phyloP scores from a whole-genome alignment of 805 yeast genomes.

The Lipomyces sp. region DNA sequence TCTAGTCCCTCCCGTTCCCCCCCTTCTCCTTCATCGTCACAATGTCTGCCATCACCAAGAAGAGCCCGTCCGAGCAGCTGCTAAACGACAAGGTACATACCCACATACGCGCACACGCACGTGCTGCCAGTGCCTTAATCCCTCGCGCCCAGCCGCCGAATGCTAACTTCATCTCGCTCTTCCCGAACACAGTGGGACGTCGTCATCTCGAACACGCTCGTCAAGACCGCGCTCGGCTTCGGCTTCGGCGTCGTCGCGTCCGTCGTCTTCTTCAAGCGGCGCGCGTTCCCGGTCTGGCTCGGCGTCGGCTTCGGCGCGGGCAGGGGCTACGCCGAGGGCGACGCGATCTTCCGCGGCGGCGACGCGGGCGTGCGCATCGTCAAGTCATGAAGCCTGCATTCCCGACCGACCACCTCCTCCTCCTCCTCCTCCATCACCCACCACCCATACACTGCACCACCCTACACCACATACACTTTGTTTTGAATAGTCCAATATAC shows the following conservation, averaged over 20 bases:
- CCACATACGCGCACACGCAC: neutral
- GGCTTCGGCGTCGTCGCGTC: constrained; percentile 95
- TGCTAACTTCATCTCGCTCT: neutral
- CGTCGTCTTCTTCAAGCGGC: constrained; percentile 83
- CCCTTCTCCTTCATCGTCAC: neutral
- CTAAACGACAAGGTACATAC: constrained; percentile 40
- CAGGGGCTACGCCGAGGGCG: constrained; percentile 97
- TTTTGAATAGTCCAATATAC: neutral
- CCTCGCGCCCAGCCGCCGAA: neutral
- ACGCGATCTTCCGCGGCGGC: constrained; percentile 80
- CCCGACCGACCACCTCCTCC: too few species aligned
- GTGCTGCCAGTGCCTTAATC: neutral
- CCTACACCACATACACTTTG: neutral
- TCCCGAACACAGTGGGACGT: constrained; percentile 69
- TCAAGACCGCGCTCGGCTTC: constrained; percentile 92
- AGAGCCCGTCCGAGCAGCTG: constrained; percentile 36
- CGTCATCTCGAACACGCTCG: constrained; percentile 87
- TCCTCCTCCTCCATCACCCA: too few species aligned
- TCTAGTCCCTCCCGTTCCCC: neutral
- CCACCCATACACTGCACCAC: too few species aligned
- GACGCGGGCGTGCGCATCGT: constrained; percentile 29
- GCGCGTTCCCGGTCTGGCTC: constrained; percentile 96
- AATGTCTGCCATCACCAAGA: constrained; percentile 24
- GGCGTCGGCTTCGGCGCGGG: constrained; percentile 98
- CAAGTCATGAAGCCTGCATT: constrained; percentile 7